Conservation (phyloP, 75 land plant genomes). For the Picea sitchensis region DNA sequence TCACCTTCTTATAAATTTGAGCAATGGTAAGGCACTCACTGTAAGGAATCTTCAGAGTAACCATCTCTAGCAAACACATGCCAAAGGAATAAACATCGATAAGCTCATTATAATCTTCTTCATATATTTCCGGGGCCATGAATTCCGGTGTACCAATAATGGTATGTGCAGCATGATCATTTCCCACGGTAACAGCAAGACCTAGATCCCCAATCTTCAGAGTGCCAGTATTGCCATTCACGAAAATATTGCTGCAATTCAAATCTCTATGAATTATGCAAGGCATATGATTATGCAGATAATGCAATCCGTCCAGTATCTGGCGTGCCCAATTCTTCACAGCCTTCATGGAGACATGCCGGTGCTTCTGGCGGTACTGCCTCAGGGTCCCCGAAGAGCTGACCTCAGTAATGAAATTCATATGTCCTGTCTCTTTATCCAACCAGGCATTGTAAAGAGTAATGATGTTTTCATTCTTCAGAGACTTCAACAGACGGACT, state of each 20-base stretch:
- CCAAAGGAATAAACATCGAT: constrained; percentile 79
- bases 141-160: constrained; percentile 79
- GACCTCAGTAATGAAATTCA: constrained; percentile 85
- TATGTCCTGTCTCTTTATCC: constrained; percentile 23
- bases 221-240: constrained; percentile 74
- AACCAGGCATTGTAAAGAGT: constrained; percentile 48
- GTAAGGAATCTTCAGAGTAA: constrained; percentile 65
- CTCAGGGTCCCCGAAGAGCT: constrained; percentile 73
- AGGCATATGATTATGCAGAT: constrained; percentile 69
- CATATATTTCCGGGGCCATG: constrained; percentile 91
- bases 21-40: constrained; percentile 62
- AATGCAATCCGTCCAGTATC: constrained; percentile 60
- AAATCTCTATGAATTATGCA: constrained; percentile 85
- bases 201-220: constrained; percentile 82
- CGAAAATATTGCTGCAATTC: constrained; percentile 78
- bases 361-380: constrained; percentile 63
- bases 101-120: constrained; percentile 73
- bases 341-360: constrained; percentile 66
- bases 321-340: constrained; percentile 74
- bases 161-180: constrained; percentile 50
- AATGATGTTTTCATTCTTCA: constrained; percentile 57
- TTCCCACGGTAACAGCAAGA: constrained; percentile 52
- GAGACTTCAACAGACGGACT: constrained; percentile 34
- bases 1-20: constrained; percentile 71
- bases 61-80: constrained; percentile 79